A percentile compares a stretch with the other conserved stretches of the same genome.
phyloP scores from a whole-genome alignment of 495 filamentous ascomycete species.

The Achaetomiella virescens region DNA sequence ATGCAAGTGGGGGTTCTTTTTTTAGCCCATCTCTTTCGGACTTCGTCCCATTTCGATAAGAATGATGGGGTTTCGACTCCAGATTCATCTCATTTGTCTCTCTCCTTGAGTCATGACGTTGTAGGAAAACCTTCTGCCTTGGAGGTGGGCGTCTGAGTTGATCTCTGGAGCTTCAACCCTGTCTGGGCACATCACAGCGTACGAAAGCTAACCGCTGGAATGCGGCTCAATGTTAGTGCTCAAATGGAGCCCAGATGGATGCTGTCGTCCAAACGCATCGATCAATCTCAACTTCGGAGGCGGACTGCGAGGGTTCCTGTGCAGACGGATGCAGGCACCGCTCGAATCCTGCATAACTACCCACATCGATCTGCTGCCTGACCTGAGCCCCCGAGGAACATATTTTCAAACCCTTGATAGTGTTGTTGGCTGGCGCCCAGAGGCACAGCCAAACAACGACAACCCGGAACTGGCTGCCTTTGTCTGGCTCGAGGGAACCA shows the following conservation, averaged over 20 bases:
- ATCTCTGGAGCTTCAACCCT: too few relatives aligned
- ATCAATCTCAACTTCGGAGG: too few relatives aligned
- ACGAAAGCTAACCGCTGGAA: too few relatives aligned
- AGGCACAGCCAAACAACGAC: background rate
- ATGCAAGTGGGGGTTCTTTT: constrained; percentile 14
- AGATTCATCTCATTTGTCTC: too few relatives aligned
- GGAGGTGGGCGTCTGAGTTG: too few relatives aligned
- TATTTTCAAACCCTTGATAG: background rate
- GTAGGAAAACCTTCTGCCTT: too few relatives aligned
- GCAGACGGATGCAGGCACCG: background rate
- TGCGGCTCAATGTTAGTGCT: too few relatives aligned
- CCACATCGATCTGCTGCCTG: background rate
- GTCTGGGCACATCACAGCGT: too few relatives aligned
- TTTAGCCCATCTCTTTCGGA: constrained; percentile 10
- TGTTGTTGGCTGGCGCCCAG: background rate
- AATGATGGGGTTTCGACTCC: too few relatives aligned
- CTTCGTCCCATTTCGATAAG: background rate
- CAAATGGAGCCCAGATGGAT: too few relatives aligned
- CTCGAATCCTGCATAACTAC: background rate
- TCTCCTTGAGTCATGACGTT: too few relatives aligned
- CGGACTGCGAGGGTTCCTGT: background rate
- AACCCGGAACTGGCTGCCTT: background rate
- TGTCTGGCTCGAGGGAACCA: background rate
- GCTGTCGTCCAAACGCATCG: too few relatives aligned
- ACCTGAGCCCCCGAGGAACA: background rate